A percentile compares a stretch with the other conserved stretches of the same genome.
These are phyloP conservation scores for Tylopilus subfusipes DNA, from an alignment of 768 basidiomycete species.

Conservation along the genomic window DNA sequence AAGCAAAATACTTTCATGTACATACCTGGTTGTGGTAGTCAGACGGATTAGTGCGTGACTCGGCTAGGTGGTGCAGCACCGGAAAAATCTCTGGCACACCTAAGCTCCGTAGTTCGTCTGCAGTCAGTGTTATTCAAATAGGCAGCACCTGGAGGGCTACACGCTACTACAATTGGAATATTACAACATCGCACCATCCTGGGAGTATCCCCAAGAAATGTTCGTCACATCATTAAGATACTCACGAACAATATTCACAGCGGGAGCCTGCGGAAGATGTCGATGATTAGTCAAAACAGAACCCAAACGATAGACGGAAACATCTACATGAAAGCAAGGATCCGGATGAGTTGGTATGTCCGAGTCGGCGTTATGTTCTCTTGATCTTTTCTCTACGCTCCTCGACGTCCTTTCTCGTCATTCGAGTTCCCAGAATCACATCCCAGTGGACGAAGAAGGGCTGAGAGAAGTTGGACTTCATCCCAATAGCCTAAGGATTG, in stretches of 20 bases:
- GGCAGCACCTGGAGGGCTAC: too few relatives aligned
- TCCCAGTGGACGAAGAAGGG: constrained; percentile 98
- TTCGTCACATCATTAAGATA: constrained; percentile 13
- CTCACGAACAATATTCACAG: constrained; percentile 21
- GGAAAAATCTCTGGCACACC: too few relatives aligned
- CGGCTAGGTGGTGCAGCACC: too few relatives aligned
- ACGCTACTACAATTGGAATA: too few relatives aligned
- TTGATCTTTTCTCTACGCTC: constrained; percentile 41
- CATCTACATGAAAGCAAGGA: background rate
- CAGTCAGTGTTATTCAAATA: too few relatives aligned
- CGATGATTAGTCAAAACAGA: background rate
- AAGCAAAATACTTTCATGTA: too few relatives aligned
- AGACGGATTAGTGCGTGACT: too few relatives aligned
- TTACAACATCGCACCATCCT: too few relatives aligned
- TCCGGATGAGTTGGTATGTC: background rate
- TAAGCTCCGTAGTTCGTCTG: too few relatives aligned
- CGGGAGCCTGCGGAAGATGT: constrained; percentile 9
- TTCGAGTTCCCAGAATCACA: constrained; percentile 72
- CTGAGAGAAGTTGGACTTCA: constrained; percentile 94
- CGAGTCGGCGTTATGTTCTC: constrained; percentile 4
- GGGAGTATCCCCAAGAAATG: too few relatives aligned
- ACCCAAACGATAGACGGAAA: background rate
- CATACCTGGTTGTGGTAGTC: too few relatives aligned
- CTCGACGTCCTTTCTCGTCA: constrained; percentile 69
- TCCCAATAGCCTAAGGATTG: constrained; percentile 50